phyloP scores from a whole-genome alignment of 2,329 filamentous ascomycete genomes.

The Arachnomyces sp. region DNA sequence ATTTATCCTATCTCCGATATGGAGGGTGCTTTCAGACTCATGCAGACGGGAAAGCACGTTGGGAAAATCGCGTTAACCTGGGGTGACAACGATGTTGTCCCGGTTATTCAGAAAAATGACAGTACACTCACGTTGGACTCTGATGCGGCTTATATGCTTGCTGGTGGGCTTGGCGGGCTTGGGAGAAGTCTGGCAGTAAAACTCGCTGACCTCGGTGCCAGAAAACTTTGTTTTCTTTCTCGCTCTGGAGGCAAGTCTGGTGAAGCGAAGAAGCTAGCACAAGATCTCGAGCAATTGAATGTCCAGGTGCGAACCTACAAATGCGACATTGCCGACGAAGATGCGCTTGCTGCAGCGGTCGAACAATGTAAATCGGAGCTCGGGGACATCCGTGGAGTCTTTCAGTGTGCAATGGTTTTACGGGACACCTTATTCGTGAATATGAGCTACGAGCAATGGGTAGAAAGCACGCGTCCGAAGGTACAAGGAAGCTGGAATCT shows the following conservation, averaged over 20 bases:
- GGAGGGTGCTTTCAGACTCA: slow-evolving; percentile 8
- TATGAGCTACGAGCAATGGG: slow-evolving; percentile 24
- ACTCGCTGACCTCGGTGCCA: slow-evolving; percentile 25
- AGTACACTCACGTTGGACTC: too few relatives aligned
- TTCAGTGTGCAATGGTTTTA: slow-evolving; percentile 22
- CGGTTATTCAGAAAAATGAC: too few relatives aligned
- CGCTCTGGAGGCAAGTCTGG: too few relatives aligned
- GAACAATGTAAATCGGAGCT: too few relatives aligned
- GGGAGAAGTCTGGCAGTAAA: slow-evolving; percentile 28
- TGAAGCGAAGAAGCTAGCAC: too few relatives aligned
- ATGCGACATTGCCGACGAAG: too few relatives aligned
- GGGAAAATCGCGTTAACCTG: slow-evolving; percentile 11
- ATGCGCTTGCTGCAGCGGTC: too few relatives aligned
- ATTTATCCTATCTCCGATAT: too few relatives aligned
- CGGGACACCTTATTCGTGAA: slow-evolving; percentile 27
- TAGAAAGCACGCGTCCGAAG: slow-evolving; percentile 25
- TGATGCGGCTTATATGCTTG: slow-evolving; percentile 28
- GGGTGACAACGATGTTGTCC: too few relatives aligned
- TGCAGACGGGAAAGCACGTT: slow-evolving; percentile 9
- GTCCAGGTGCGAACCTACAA: too few relatives aligned
- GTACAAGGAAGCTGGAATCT: slow-evolving; percentile 18
- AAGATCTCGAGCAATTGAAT: too few relatives aligned
- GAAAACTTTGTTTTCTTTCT: too few relatives aligned
- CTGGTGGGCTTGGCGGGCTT: slow-evolving; percentile 30
- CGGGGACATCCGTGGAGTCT: slow-evolving; percentile 20